Conservation (phyloP, 306 rosid genomes). For the Begonia fuchsioides region DNA sequence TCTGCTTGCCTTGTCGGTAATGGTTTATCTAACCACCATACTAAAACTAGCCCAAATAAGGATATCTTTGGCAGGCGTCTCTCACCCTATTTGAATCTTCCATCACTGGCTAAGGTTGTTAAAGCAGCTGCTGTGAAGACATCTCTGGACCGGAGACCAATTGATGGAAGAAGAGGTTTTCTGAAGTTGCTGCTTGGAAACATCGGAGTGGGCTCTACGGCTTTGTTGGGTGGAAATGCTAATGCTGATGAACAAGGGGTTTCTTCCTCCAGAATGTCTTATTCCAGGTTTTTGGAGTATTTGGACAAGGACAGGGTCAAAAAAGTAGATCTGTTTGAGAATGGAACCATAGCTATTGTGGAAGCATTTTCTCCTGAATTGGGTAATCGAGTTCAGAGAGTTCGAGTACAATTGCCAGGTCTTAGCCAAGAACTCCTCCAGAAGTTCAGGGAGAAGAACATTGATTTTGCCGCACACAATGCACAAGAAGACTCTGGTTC, state of each 20-base stretch:
- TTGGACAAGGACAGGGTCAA: slow-evolving; percentile 45
- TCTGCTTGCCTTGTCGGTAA: slow-evolving; percentile 71
- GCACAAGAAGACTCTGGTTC: slow-evolving; percentile 28
- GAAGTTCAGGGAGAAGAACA: slow-evolving; percentile 40
- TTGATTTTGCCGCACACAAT: slow-evolving; percentile 62
- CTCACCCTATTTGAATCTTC: slow-evolving; percentile 21
- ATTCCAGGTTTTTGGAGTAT: slow-evolving; percentile 57
- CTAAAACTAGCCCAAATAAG: slow-evolving; percentile 37
- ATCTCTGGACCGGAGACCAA: slow-evolving; percentile 35
- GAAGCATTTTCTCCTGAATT: slow-evolving; percentile 41
- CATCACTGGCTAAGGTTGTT: slow-evolving; percentile 25
- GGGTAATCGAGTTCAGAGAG: slow-evolving; percentile 47
- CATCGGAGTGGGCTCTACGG: slow-evolving; percentile 46
- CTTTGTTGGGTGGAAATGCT: slow-evolving; percentile 55
- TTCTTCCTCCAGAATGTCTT: slow-evolving; percentile 68
- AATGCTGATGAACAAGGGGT: slow-evolving; percentile 84
- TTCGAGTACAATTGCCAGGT: slow-evolving; percentile 59
- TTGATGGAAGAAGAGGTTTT: slow-evolving; percentile 72
- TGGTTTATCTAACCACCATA: slow-evolving; percentile 32
- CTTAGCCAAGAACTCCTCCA: slow-evolving; percentile 38
- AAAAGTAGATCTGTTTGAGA: slow-evolving; percentile 64
- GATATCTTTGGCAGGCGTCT: slow-evolving; percentile 35
- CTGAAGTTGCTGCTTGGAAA: slow-evolving; percentile 59
- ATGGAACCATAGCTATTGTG: slow-evolving; percentile 59
- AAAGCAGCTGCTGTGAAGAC: slow-evolving; percentile 31